Base-by-base conservation (phyloP, 768 basidiomycete genomes). In the Thelephora ganbajun region DNA sequence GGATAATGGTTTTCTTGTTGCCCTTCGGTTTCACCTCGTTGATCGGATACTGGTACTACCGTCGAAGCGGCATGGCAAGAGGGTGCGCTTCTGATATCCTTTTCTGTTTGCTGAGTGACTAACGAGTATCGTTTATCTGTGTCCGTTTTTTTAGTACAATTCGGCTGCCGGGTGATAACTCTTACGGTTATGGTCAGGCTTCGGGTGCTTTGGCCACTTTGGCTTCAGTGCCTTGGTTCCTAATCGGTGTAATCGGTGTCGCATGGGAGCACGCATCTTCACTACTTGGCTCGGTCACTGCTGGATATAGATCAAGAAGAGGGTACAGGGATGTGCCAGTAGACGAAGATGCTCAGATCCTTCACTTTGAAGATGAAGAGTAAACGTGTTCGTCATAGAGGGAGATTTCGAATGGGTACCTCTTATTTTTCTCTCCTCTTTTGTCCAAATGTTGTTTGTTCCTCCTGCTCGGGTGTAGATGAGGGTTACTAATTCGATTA, bases 141-240 rank as follows among this genome's bases (percentile, higher is more conserved):
- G 20, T 19, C 42, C 46, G 47, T 44, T 41, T 11, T 37, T 41
- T 33, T 56, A 87, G 86, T 34, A 81, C 75, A 13, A 91, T 91
- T 48, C 83, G 88, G 11, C 66, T 91, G 3, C 85, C 88, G 4
- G 77, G 80, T 34, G 74, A 74, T 16, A 69, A 57, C 22, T 46
- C 64, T 3, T 41, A 41, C 39, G 57, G 65, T 26, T 73, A 65
- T 53, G 55, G 61, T 22, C 50, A 59, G 5, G 69, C 73, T 4
- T 71, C 78, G 0, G 71, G 74, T 13, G 50, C 69, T 0, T 49
- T 92, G 49, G 79, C 71, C 18, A 92, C 87, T 2, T 58, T 96
- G 36, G 89, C 87, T 1, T 89, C 86, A 9, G 75, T 97, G 2
- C 93, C 93, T 0, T 93, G 83, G 80, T 93, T 86, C 70, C 59